These are phyloP conservation scores for Pochonia chlamydosporia DNA, from an alignment of 2,329 filamentous ascomycete genomes.

Conservation along the genomic window DNA sequence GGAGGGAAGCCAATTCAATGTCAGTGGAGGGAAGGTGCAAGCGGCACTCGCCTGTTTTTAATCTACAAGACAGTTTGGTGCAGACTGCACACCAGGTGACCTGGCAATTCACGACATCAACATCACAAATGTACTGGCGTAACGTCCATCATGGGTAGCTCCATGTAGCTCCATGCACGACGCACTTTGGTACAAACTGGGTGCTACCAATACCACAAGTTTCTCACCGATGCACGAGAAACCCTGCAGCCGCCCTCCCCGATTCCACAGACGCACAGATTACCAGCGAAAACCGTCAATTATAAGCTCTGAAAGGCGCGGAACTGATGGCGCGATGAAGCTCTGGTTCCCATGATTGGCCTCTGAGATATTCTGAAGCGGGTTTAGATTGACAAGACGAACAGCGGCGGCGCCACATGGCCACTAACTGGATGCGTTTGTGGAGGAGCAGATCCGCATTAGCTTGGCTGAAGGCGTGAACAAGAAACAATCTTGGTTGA, in stretches of 20 bases:
- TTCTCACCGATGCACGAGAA: no score
- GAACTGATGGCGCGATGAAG: conserved; percentile 9
- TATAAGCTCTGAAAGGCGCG: not conserved
- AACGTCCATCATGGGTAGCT: no score
- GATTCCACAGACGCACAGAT: not conserved
- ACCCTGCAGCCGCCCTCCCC: not conserved
- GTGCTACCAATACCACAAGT: no score
- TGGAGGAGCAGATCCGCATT: not conserved
- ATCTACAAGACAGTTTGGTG: no score
- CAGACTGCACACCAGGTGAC: no score
- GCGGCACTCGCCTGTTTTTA: no score
- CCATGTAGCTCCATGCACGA: no score
- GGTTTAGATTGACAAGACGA: not conserved
- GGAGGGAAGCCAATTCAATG: no score
- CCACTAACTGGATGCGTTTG: not conserved
- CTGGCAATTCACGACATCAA: no score
- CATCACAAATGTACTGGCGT: no score
- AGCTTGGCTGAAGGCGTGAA: not conserved
- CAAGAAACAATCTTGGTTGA: no score
- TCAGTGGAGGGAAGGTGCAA: not conserved
- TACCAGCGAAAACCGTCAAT: not conserved
- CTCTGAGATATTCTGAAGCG: not conserved
- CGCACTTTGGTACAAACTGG: no score
- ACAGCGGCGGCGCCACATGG: conserved; percentile 5
- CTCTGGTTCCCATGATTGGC: conserved; percentile 6